These are phyloP conservation scores for Sanghuangporus baumii DNA, from an alignment of 1,284 basidiomycete species.

Conservation along the genomic window DNA sequence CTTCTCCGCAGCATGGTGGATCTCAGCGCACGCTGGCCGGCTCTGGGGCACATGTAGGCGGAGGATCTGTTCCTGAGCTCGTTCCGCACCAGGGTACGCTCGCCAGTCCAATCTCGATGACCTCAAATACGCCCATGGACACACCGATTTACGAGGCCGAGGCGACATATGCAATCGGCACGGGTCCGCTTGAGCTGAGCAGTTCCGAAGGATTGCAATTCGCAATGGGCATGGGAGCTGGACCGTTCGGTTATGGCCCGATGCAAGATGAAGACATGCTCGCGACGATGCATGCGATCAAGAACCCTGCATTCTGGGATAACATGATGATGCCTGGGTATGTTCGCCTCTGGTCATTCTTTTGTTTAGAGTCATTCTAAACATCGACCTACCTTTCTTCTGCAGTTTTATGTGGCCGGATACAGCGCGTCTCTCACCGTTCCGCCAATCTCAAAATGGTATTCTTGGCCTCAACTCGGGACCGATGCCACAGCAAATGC, in stretches of 20 bases:
- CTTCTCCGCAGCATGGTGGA: conserved; percentile 8
- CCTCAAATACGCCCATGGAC: conserved; percentile 19
- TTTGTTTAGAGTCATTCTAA: not conserved
- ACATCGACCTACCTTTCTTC: not conserved
- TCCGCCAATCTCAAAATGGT: not conserved
- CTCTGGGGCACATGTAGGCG: not conserved
- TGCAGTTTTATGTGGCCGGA: conserved; percentile 17
- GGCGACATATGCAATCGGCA: conserved; percentile 33
- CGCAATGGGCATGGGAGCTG: conserved; percentile 5
- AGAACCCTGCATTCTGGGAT: conserved; percentile 66
- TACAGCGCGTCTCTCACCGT: conserved; percentile 2
- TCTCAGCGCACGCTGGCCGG: conserved; percentile 5
- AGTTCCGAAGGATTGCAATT: conserved; percentile 13
- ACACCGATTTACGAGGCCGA: conserved; percentile 40
- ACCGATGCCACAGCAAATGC: conserved; percentile 14
- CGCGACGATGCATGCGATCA: conserved; percentile 66
- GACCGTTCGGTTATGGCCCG: conserved; percentile 21
- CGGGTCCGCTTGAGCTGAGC: conserved; percentile 16
- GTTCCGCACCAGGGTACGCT: conserved; percentile 19
- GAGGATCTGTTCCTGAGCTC: conserved; percentile 5
- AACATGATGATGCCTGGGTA: conserved; percentile 82
- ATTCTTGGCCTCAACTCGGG: conserved; percentile 9
- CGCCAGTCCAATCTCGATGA: conserved; percentile 12
- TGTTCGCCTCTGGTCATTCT: not conserved
- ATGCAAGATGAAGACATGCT: conserved; percentile 49